Percentiles rank a stretch among this genome's conserved stretches.
Evolutionary conservation across 1,139 yeast genomes (phyloP).

Genomic region (Saccharomyces pastorianus): DNA sequence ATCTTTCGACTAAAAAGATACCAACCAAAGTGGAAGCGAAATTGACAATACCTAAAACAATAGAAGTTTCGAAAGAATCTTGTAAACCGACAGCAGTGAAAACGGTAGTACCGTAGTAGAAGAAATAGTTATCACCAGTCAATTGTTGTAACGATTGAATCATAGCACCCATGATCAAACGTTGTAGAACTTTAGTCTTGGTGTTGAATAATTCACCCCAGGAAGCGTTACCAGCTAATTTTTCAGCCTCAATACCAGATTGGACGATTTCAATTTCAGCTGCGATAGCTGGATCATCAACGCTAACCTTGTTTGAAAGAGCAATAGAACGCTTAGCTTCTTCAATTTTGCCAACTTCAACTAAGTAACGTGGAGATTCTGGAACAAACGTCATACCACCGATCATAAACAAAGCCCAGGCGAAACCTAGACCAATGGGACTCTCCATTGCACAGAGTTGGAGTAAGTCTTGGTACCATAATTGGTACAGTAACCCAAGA

Average conservation of each 20-base stretch:
- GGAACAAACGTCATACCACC: conserved; percentile 62
- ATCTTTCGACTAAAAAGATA: conserved; percentile 55
- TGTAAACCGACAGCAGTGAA: conserved; percentile 68
- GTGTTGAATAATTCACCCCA: conserved; percentile 62
- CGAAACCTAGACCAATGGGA: conserved; percentile 50
- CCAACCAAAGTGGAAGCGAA: conserved; percentile 67
- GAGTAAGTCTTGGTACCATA: conserved; percentile 47
- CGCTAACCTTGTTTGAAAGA: conserved; percentile 46
- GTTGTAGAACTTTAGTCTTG: conserved; percentile 45
- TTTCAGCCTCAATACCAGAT: conserved; percentile 58
- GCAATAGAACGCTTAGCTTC: conserved; percentile 57
- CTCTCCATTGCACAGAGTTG: conserved; percentile 54
- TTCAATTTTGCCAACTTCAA: conserved; percentile 45
- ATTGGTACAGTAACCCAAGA: conserved; percentile 56
- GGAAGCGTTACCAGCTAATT: conserved; percentile 54
- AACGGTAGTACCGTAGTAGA: conserved; percentile 72
- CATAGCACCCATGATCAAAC: conserved; percentile 58
- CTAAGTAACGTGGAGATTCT: conserved; percentile 70
- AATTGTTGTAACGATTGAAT: conserved; percentile 68
- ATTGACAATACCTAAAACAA: conserved; percentile 71
- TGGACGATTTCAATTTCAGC: conserved; percentile 53
- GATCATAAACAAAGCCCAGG: conserved; percentile 38
- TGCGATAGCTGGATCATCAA: conserved; percentile 50
- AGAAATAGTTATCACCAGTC: conserved; percentile 74
- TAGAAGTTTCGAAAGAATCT: conserved; percentile 70